Percentiles rank a stretch among this genome's conserved stretches.
Conservation (phyloP, 179 eudicot species). For the Drosera spatulata region DNA sequence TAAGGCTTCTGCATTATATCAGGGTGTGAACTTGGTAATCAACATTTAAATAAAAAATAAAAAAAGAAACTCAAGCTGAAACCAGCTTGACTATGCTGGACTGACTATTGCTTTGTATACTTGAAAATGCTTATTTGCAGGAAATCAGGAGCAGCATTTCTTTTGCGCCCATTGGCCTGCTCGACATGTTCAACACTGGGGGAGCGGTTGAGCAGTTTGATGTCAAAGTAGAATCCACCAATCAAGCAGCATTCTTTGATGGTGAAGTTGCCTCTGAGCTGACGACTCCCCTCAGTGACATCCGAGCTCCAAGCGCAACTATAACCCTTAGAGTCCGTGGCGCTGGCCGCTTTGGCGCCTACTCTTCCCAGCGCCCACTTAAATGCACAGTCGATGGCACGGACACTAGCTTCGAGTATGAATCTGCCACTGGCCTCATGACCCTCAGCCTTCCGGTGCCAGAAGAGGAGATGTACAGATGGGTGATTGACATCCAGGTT, state of each 20-base stretch:
- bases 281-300: slow-evolving; percentile 9
- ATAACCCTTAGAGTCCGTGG: slow-evolving; percentile 57
- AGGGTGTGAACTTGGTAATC: neutral
- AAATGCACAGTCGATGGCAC: slow-evolving; percentile 37
- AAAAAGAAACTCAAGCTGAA: neutral
- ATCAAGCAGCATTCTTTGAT: slow-evolving; percentile 12
- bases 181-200: slow-evolving; percentile 73
- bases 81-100: neutral
- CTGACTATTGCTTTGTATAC: neutral
- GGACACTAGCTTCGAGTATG: slow-evolving; percentile 36
- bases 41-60: neutral
- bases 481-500: slow-evolving; percentile 56
- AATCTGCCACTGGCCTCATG: slow-evolving; percentile 35
- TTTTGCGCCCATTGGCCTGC: slow-evolving; percentile 75
- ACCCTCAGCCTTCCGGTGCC: slow-evolving; percentile 51
- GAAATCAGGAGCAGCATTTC: slow-evolving; percentile 41
- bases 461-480: slow-evolving; percentile 60
- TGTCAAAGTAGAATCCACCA: slow-evolving; percentile 15
- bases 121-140: slow-evolving; percentile 20
- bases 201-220: slow-evolving; percentile 69
- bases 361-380: slow-evolving; percentile 53
- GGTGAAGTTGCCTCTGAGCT: slow-evolving; percentile 22
- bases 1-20: no score
- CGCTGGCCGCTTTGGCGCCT: slow-evolving; percentile 73
- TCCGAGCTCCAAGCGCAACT: slow-evolving; percentile 25